Evolutionary conservation across 2,329 filamentous ascomycete species (phyloP).

Genomic region (Colletotrichum spinosum): DNA sequence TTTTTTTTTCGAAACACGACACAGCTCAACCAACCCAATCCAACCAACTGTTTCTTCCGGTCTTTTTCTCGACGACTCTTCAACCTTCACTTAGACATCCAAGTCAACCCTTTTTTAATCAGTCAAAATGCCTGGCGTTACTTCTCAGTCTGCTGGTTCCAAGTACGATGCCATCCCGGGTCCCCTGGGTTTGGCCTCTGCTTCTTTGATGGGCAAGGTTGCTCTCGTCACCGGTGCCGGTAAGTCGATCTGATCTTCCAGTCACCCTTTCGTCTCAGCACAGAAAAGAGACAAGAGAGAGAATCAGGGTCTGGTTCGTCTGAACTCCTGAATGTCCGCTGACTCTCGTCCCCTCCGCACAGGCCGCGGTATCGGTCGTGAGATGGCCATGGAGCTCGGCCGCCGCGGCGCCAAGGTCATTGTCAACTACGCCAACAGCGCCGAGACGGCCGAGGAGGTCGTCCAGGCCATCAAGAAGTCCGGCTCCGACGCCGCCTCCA

Average conservation of each 20-base stretch:
- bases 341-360: conserved; percentile 13
- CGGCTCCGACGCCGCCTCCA: conserved; percentile 71
- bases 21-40: conserved; percentile 23
- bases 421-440: conserved; percentile 70
- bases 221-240: conserved; percentile 81
- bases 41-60: conserved; percentile 19
- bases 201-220: conserved; percentile 84
- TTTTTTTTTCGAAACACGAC: conserved; percentile 10
- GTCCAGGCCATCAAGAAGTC: conserved; percentile 63
- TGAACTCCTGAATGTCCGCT: neutral
- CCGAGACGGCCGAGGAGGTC: conserved; percentile 66
- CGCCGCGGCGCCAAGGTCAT: conserved; percentile 67
- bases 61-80: conserved; percentile 11
- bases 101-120: neutral
- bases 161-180: conserved; percentile 53
- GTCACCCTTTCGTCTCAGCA: neutral
- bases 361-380: conserved; percentile 69
- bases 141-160: conserved; percentile 39
- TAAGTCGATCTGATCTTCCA: conserved; percentile 41
- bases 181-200: conserved; percentile 52
- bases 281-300: no score
- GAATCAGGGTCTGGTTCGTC: conserved; percentile 19
- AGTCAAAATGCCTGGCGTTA: conserved; percentile 48
- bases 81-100: neutral
- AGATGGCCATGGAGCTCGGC: conserved; percentile 69